phyloP scores from a whole-genome alignment of 257 asterid genomes.

The Misopates orontium region DNA sequence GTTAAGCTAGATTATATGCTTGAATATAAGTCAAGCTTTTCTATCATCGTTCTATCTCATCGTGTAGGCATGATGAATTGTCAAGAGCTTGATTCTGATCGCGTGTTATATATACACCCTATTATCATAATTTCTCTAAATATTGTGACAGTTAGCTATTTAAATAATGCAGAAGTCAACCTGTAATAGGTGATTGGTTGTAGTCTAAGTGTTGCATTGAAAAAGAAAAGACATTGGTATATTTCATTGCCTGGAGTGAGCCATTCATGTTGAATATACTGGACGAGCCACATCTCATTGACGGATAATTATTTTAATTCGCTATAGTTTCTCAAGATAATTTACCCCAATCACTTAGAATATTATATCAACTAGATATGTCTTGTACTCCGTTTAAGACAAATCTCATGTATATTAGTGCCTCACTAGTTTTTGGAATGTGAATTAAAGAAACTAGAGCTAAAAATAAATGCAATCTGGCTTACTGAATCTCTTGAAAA shows the following conservation, averaged over 20 bases:
- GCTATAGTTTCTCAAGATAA: constrained; percentile 1
- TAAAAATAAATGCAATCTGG: not conserved
- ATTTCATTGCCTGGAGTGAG: constrained; percentile 7
- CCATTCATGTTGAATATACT: not conserved
- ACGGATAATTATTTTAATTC: not conserved
- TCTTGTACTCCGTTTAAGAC: not conserved
- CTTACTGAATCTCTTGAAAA: not conserved
- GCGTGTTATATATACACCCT: constrained; percentile 1
- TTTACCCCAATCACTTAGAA: not conserved
- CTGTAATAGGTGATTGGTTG: not conserved
- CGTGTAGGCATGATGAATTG: not conserved
- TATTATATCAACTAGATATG: not conserved
- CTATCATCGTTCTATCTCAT: not conserved
- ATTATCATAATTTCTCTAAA: not conserved
- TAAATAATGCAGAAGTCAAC: not conserved
- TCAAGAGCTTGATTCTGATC: not conserved
- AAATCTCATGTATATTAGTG: not conserved
- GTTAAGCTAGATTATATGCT: not conserved
- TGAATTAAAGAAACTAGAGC: not conserved
- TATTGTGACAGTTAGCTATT: constrained; percentile 9
- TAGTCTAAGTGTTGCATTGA: not conserved
- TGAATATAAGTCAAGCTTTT: too few relatives aligned
- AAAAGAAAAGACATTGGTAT: not conserved
- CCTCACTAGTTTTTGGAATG: not conserved
- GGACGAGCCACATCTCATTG: not conserved